phyloP scores from a whole-genome alignment of 495 filamentous ascomycete genomes.

The Penicillium macrosclerotiorum region DNA sequence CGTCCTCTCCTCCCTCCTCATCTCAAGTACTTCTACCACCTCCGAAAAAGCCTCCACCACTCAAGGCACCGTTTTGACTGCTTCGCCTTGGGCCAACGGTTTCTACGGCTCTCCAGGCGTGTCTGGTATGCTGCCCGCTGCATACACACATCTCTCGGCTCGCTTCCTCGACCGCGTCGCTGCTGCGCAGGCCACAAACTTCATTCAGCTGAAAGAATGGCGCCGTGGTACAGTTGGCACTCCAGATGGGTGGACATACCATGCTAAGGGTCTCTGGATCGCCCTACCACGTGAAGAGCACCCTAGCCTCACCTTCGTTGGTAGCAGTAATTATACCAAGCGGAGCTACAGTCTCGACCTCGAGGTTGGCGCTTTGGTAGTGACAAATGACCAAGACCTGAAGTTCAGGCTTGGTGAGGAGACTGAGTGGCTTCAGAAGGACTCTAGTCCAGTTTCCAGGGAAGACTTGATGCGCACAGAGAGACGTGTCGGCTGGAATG shows the following conservation, averaged over 20 bases:
- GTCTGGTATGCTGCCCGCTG: constrained; percentile 83
- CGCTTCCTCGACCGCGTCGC: constrained; percentile 74
- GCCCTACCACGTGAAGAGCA: constrained; percentile 58
- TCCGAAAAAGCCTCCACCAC: constrained; percentile 37
- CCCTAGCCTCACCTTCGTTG: constrained; percentile 79
- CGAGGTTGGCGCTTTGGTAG: constrained; percentile 79
- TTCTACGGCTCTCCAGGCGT: constrained; percentile 90
- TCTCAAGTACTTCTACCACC: constrained; percentile 53
- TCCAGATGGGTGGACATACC: constrained; percentile 90
- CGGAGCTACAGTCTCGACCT: constrained; percentile 88
- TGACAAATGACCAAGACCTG: constrained; percentile 73
- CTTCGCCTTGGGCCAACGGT: constrained; percentile 92
- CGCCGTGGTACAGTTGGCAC: constrained; percentile 74
- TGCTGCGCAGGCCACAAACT: constrained; percentile 53
- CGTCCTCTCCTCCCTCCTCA: constrained; percentile 70
- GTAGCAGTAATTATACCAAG: constrained; percentile 94
- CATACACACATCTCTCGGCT: constrained; percentile 83
- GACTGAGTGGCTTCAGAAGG: constrained; percentile 71
- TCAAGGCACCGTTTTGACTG: constrained; percentile 81
- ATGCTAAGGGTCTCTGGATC: constrained; percentile 96
- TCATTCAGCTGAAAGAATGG: constrained; percentile 86
- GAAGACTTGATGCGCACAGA: constrained; percentile 79
- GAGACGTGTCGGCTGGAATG: constrained; percentile 78
- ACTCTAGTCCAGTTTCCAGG: constrained; percentile 61
- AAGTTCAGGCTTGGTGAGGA: constrained; percentile 74